Base-by-base conservation (phyloP, 345 rosid genomes). In the Raphanus sativus region DNA sequence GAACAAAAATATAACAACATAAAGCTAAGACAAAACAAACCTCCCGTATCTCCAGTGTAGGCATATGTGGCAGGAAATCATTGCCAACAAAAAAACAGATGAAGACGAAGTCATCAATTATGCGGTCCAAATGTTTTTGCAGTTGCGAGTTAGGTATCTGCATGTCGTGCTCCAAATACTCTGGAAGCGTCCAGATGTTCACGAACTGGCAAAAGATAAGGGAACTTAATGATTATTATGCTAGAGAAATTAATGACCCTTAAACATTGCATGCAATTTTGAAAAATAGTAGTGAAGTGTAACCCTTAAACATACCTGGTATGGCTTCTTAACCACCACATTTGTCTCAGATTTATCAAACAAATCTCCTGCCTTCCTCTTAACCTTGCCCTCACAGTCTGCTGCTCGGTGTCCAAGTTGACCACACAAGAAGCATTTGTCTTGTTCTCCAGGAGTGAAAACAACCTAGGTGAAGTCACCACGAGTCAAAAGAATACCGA, bases 1-100 rank as follows among this genome's bases (percentile, higher is more conserved):
- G n/a, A 67, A 32, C 32, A 55, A 67, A 36, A 26, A 25, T 17
- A 48, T n/a, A 40, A 16, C 48, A 56, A 65, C 16, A 60, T 42
- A 66, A 67, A 79, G 29, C 70, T 62, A 38, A 52, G 42, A 26
- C 29, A 48, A 34, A 64, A 80, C 94, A 71, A 78, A 95, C 99
- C 99, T 95, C 99, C 2, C 92, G 93, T 81, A 95, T 95, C 86
- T 95, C 99, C 71, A 95, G 69, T 0, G 99, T 92, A 10, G 99
- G 99, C 99, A 95, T 95, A 82, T 92, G 98, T 32, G 99, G 99
- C 79, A 95, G 80, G 74, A 95, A 95, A 85, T 95, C 99, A 80
- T 95, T 95, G 70, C 99, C 99, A 74, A 92, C 99, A 30, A 95
- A 95, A 83, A 95, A 92, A 80, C 99, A 92, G 61, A 95, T 92